Evolutionary conservation across 1,139 yeast species (phyloP).

Genomic region (Candida sojae): DNA sequence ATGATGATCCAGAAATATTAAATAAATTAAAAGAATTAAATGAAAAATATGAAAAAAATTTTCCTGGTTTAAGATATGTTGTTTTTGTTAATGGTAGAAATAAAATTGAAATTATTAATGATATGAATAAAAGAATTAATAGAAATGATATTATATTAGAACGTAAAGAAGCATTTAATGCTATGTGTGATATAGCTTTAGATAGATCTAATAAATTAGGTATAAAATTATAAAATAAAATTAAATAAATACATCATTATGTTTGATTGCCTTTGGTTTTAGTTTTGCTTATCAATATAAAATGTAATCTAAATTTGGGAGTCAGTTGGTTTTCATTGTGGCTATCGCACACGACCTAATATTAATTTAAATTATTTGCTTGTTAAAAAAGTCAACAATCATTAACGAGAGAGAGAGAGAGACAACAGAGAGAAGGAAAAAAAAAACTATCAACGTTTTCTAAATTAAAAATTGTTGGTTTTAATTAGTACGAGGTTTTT

Average conservation of each 20-base stretch:
- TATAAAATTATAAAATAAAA: slow-evolving; percentile 19
- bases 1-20: slow-evolving; percentile 43
- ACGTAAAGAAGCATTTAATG: slow-evolving; percentile 65
- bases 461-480: too few relatives aligned
- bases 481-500: too few relatives aligned
- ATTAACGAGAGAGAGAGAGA: too few relatives aligned
- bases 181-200: slow-evolving; percentile 88
- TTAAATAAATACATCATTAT: background rate
- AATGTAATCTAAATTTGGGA: too few relatives aligned
- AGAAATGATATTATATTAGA: slow-evolving; percentile 56
- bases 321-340: background rate
- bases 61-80: slow-evolving; percentile 87
- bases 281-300: too few relatives aligned
- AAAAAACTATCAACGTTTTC: too few relatives aligned
- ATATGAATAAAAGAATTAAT: slow-evolving; percentile 63
- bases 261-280: too few relatives aligned
- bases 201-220: slow-evolving; percentile 66
- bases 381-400: too few relatives aligned
- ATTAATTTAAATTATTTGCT: too few relatives aligned
- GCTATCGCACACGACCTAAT: background rate
- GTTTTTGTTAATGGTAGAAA: slow-evolving; percentile 86
- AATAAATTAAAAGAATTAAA: slow-evolving; percentile 54
- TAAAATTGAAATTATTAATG: slow-evolving; percentile 61
- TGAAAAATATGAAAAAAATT: slow-evolving; percentile 60
- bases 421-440: too few relatives aligned